Base-by-base conservation (phyloP, 805 yeast species). In the Saturnispora bothae region DNA sequence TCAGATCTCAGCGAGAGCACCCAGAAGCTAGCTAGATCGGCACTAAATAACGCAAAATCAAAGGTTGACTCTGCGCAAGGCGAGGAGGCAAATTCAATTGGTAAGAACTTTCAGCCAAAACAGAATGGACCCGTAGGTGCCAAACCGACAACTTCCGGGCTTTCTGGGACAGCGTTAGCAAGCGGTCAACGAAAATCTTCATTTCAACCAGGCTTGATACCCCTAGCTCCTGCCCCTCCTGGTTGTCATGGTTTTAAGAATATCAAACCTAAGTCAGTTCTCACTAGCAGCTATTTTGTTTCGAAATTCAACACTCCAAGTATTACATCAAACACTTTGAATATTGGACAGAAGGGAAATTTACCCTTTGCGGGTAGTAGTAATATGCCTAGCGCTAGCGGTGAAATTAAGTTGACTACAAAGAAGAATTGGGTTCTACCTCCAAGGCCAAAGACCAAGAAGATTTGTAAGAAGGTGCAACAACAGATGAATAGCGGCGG, bases 391-490 rank as follows among this genome's bases (percentile, higher is more conserved):
- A 28, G 28, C 10, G 13, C 16, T 17, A 31, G 28, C 15, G 41
- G 20, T 28, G 38, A 31, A 13, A 48, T 39, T 10, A 43, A 38
- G n/a, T 25, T 43, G 25, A 38, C 48, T 12, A 45, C 47, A 4
- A 38, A 39, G 18, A 59, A 57, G 34, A 56, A 59, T 44, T 72
- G 78, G 76, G 71, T 70, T 4, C 55, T 72, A 28, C 78, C 78
- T 3, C 78, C 78, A 3, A 56, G 78, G 33, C 76, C 78, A 4
- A 68, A 48, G 36, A 47, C 52, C 5, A 57, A 51, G 37, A 56
- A 52, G 28, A 37, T 41, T 0, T 29, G 43, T 5, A 41, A 41
- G 16, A 44, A 43, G 29, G 37, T 25, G 22, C 34, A 21, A 13
- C 18, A 14, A 16, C 18, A 28, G 18, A 12, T 10, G 17, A 18